Base-by-base conservation (phyloP, 257 asterid species). In the Jacaranda copaia region DNA sequence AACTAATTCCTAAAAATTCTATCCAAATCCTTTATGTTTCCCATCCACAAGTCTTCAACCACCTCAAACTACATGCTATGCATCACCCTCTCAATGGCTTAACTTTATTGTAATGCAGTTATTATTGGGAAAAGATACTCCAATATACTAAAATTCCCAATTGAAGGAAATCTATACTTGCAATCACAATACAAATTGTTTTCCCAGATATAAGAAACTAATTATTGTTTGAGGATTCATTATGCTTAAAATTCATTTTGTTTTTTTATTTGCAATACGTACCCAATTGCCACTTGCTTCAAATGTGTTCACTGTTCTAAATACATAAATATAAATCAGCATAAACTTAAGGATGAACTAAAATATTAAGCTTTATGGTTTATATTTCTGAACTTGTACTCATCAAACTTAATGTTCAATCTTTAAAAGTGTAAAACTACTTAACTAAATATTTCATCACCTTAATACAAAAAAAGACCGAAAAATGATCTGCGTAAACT, bases 21-120 rank as follows among this genome's bases (percentile, higher is more conserved):
- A 56, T 42, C 67, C 74, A 76, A 25, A 45, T 66, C 43, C 74
- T 40, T 57, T 35, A 15, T 15, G 20, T 68, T 77, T 48, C 68
- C 76, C 32, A 13, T 51, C n/a, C 57, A 75, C 61, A 68, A 35
- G 35, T 58, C 25, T 25, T 25, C 32, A 25, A 25, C 32, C 32
- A 25, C 32, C 32, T 25, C 32, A 25, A 25, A 25, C 32, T 25
- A 25, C 32, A 25, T 25, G 32, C 32, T 25, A 25, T 25, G 1
- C 2, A 2, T 25, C 2, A 25, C 32, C 2, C 32, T 25, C 32
- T 25, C 2, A 2, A 25, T 25, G 32, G 32, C 32, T 25, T 25
- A 25, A 25, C 32, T 25, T 25, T 25, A 25, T 25, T 0, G 32
- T 25, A 25, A 25, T 25, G 32, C 32, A 25, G 32, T 2, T 25